A percentile compares a stretch with the other conserved stretches of the same genome.
These are phyloP conservation scores for Termitomyces sp. DNA, from an alignment of 768 basidiomycete species.

Conservation along the genomic window DNA sequence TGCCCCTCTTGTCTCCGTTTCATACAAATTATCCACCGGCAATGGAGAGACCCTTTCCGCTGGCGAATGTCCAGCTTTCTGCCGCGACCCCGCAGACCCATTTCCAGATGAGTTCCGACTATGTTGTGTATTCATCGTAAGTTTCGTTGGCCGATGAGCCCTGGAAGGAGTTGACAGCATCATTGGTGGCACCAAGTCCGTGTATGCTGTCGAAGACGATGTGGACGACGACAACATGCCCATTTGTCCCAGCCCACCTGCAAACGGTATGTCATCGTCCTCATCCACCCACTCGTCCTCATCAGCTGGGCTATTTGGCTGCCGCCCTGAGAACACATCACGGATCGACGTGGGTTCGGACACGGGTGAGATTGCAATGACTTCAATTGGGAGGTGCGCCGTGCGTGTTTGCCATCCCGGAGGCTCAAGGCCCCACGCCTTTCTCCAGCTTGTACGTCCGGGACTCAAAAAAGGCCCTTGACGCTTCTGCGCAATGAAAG, in stretches of 20 bases:
- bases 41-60: constrained; percentile 57
- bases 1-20: constrained; percentile 50
- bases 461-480: constrained; percentile 67
- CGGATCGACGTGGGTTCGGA: constrained; percentile 50
- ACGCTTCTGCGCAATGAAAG: constrained; percentile 81
- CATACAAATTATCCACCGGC: constrained; percentile 45
- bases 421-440: constrained; percentile 83
- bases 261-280: constrained; percentile 75
- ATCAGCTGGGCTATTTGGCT: constrained; percentile 56
- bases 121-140: constrained; percentile 24
- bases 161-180: constrained; percentile 51
- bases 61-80: constrained; percentile 54
- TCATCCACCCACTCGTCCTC: constrained; percentile 90
- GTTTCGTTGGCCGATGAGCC: constrained; percentile 35
- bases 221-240: constrained; percentile 27
- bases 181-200: constrained; percentile 25
- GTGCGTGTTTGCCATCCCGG: constrained; percentile 77
- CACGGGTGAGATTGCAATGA: constrained; percentile 62
- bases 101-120: constrained; percentile 16
- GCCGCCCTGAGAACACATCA: constrained; percentile 77
- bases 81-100: constrained; percentile 20
- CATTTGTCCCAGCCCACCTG: constrained; percentile 75
- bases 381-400: constrained; percentile 69
- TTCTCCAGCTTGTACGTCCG: constrained; percentile 81
- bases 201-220: constrained; percentile 19